These are phyloP conservation scores for Farysia itapuensis DNA, from an alignment of 1,284 basidiomycete genomes.

Conservation along the genomic window DNA sequence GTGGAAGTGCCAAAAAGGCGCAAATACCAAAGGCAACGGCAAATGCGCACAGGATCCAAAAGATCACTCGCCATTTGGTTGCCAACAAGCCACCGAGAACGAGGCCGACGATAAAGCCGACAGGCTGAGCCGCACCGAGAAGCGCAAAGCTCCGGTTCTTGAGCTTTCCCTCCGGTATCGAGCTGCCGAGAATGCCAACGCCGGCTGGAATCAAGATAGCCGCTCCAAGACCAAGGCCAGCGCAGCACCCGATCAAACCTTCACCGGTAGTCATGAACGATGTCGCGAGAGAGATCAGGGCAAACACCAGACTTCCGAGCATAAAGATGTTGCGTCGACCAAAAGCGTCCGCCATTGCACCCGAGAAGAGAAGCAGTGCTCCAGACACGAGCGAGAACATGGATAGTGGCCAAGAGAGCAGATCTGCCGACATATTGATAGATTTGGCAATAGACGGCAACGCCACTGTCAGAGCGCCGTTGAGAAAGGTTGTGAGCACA, in stretches of 20 bases:
- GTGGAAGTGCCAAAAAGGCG: slow-evolving; percentile 63
- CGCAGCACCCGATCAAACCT: slow-evolving; percentile 54
- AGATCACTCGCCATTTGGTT: slow-evolving; percentile 68
- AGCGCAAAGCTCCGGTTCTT: slow-evolving; percentile 56
- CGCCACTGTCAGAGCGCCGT: slow-evolving; percentile 65
- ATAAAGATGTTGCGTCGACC: slow-evolving; percentile 64
- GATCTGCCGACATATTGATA: slow-evolving; percentile 21
- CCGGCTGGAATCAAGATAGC: slow-evolving; percentile 37
- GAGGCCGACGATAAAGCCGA: slow-evolving; percentile 68
- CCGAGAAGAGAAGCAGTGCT: slow-evolving; percentile 64
- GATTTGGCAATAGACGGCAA: slow-evolving; percentile 67
- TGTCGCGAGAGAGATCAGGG: slow-evolving; percentile 49
- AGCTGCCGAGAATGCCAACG: slow-evolving; percentile 55
- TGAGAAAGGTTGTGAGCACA: slow-evolving; percentile 58
- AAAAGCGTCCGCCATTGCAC: slow-evolving; percentile 62
- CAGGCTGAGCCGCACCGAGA: slow-evolving; percentile 70
- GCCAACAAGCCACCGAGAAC: slow-evolving; percentile 70
- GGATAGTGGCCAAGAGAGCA: slow-evolving; percentile 70
- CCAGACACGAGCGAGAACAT: slow-evolving; percentile 67
- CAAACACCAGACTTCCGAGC: slow-evolving; percentile 54
- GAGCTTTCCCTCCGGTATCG: slow-evolving; percentile 55
- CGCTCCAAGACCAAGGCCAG: slow-evolving; percentile 40
- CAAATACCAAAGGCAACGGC: slow-evolving; percentile 65
- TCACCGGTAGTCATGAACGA: slow-evolving; percentile 55
- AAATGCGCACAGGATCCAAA: slow-evolving; percentile 67